Evolutionary conservation across 306 rosid species (phyloP), one percentile per base, ranked within the genome.

Genomic region (cucumber (Cucumis sativus)): DNA sequence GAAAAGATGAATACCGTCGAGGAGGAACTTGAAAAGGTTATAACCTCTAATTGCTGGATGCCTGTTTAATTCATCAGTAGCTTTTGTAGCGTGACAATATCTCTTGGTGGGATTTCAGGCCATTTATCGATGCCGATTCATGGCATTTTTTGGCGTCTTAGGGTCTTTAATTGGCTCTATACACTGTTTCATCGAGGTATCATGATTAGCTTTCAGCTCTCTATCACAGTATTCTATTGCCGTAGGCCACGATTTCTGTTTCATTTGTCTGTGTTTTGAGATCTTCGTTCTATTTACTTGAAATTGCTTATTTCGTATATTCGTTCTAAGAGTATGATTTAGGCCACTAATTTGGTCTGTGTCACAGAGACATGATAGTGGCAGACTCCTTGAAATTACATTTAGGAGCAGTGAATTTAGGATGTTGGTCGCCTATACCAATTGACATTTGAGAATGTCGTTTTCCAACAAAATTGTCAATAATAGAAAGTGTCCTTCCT

Each of bases 121-220:
- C 47, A 84, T 95, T 55, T 92, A 90, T 70, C 85, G 97, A 73
- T 89, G 89, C 78, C 88, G 97, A 14, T 95, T 95, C 78, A 21
- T 92, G 84, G 72, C 97, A 4, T 62, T 89, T 83, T 79, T 95
- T 54, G 98, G 97, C 76, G 98, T 92, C 35, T 76, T 92, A n/a
- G 97, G 98, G 28, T 90, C 97, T 83, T 84, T 95, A 63, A 39
- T 84, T 80, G 97, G 97, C 47, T 92, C 98, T 10, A 0, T 92
- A 74, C 83, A 90, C 6, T 95, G 98, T 81, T 95, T 89, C 80
- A 65, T 92, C 78, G 92, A 90, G 97, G 98, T 95, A 90, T 65
- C 70, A 0, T 52, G 77, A 33, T 54, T 73, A 35, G 10, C 3
- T 84, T 16, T 28, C 20, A 9, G 25, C 57, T 23, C 78, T 79